phyloP scores from a whole-genome alignment of 192 early-diverging fungal genomes.

The Piromyces sp. region DNA sequence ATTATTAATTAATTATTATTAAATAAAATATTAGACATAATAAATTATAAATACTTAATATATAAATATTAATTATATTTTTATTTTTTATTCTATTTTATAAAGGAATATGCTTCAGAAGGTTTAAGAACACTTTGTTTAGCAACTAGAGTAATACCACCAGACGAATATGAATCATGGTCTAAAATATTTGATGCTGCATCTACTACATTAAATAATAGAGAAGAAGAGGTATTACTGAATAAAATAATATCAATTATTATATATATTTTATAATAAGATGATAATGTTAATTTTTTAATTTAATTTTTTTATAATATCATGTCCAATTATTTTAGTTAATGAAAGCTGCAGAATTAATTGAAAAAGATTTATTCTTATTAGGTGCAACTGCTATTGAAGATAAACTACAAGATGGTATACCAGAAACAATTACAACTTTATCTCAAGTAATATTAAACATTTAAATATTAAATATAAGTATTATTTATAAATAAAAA shows the following conservation, averaged over 20 bases:
- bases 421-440: conserved; percentile 94
- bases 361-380: conserved; percentile 80
- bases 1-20: too few species aligned
- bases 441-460: conserved; percentile 50
- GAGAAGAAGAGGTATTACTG: conserved; percentile 14
- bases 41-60: too few species aligned
- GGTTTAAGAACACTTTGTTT: conserved; percentile 90
- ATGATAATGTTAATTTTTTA: too few species aligned
- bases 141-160: conserved; percentile 78
- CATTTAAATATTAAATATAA: too few species aligned
- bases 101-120: neutral
- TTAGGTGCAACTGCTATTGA: conserved; percentile 96
- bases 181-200: conserved; percentile 64
- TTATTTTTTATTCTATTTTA: too few species aligned
- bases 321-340: conserved; percentile 19
- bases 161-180: conserved; percentile 76
- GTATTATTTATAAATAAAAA: too few species aligned
- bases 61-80: too few species aligned
- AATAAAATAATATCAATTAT: too few species aligned
- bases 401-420: conserved; percentile 93
- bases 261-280: too few species aligned
- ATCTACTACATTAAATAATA: conserved; percentile 1
- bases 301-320: too few species aligned
- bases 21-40: too few species aligned
- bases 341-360: conserved; percentile 83